Base-by-base conservation (phyloP, 75 land plant genomes). In the Ceratopteris richardii region DNA sequence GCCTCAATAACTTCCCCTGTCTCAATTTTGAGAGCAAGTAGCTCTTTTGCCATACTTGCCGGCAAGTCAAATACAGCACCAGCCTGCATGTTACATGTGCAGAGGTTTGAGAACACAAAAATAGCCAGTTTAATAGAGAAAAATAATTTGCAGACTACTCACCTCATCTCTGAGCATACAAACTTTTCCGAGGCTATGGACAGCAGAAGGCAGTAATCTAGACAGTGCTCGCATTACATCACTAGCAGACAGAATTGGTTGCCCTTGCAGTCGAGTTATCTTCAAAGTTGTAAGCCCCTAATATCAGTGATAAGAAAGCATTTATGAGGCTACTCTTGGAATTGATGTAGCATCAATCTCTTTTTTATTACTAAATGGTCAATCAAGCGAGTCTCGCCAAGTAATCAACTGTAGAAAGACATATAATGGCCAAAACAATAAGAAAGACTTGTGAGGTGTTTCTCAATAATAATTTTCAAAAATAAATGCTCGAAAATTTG, bases 61-160 rank as follows among this genome's bases (percentile, higher is more conserved):
- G 98, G 98, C 42, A 94, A 75, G 64, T 94, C 98, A 71, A 94
- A 94, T 16, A 94, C 96, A 20, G 98, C 98, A 17, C 88, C 88
- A 24, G 39, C 63, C 39, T 37, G 44, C 26, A 44, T 5, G 23
- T 54, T n/a, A n/a, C n/a, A n/a, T n/a, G n/a, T n/a, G n/a, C 17
- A 42, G 17, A 13, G 17, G 17, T 13, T 42, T 42, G 13, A 42
- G 17, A 42, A 42, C 17, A 13, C 44, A 42, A n/a, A n/a, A n/a
- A n/a, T n/a, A n/a, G n/a, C n/a, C n/a, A n/a, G n/a, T n/a, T n/a
- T n/a, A n/a, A n/a, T n/a, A n/a, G n/a, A n/a, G n/a, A n/a, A n/a
- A n/a, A n/a, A n/a, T n/a, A n/a, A n/a, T n/a, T n/a, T n/a, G n/a
- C n/a, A n/a, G 7, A 52, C 4, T 5, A 13, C 54, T 18, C 28